Evolutionary conservation across 2,329 filamentous ascomycete genomes (phyloP), one percentile per base, ranked within the genome.

Genomic region (Thielaviopsis ethacetica): DNA sequence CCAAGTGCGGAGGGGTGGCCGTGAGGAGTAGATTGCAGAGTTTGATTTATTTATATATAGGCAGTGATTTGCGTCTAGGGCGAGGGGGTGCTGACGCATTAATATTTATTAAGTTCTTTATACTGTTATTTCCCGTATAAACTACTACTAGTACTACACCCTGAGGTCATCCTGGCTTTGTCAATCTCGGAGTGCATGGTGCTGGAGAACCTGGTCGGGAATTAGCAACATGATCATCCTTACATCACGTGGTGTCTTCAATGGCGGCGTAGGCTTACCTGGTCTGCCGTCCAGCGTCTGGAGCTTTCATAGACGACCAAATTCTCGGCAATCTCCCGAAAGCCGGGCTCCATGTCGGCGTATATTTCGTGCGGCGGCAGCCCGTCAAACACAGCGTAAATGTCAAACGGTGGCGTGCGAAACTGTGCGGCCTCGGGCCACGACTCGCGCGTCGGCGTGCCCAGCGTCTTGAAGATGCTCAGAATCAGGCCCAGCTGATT

Each of bases 401-500:
- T 94, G 15, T 91, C 87, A 78, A 95, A 98, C 19, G 95, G 93
- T 0, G 87, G 86, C 1, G 82, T 81, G 61, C 71, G 75, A 66
- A 94, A 85, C 1, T 67, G 67, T 12, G 71, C 71, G 5, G 88
- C 86, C 70, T 91, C 88, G 1, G 93, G 93, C 93, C 93, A 98
- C 0, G 75, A 82, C 57, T 84, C 75, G n/a, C 76, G 71, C 52
- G 85, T 86, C 0, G 93, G 93, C 1, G 91, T 96, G 1, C 94
- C 94, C 6, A 98, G 71, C 0, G 85, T 94, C 71, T 87, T 84
- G 72, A 98, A 97, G 41, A 97, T 91, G 66, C 89, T 95, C 57
- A 91, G 78, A 59, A 98, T 91, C 56, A 98, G 75, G 0, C 88
- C 87, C 47, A 98, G 76, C 71, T 98, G 93, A 67, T 88, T 97